Conservation (phyloP, 106 monocot genomes). For the Dioscorea dumetorum region DNA sequence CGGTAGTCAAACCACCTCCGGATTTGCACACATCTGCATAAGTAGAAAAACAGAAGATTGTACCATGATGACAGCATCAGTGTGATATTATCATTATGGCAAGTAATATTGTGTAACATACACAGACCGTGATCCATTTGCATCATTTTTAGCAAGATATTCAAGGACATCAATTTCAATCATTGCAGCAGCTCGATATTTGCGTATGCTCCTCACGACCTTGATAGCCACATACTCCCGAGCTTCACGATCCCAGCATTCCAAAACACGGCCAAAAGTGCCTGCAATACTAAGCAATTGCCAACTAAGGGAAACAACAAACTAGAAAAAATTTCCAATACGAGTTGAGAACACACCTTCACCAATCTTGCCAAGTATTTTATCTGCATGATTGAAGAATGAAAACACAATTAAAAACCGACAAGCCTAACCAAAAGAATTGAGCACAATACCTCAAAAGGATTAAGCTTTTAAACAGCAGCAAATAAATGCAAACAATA, state of each 20-base stretch:
- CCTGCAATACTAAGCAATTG: conserved; percentile 41
- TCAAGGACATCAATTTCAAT: conserved; percentile 94
- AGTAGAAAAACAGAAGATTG: conserved; percentile 1
- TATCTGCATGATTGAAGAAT: conserved; percentile 56
- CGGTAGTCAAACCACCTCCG: conserved; percentile 92
- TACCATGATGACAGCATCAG: neutral
- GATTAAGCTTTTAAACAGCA: too few relatives aligned
- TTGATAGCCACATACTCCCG: conserved; percentile 88
- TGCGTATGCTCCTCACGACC: conserved; percentile 74
- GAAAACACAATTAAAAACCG: neutral
- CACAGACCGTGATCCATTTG: conserved; percentile 60
- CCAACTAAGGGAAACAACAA: conserved; percentile 10
- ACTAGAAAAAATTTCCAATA: conserved; percentile 1
- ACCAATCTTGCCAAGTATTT: conserved; percentile 90
- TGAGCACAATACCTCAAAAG: too few relatives aligned
- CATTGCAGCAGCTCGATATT: conserved; percentile 89
- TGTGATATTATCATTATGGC: neutral
- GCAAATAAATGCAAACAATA: too few relatives aligned
- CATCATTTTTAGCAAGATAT: conserved; percentile 63
- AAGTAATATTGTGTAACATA: neutral
- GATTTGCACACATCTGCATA: conserved; percentile 82
- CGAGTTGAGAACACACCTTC: conserved; percentile 54
- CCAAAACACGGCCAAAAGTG: conserved; percentile 96
- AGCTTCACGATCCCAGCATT: conserved; percentile 93
- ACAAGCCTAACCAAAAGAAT: too few relatives aligned